A percentile compares a stretch with the other conserved stretches of the same genome.
Evolutionary conservation across 768 basidiomycete genomes (phyloP).

Genomic region (Tubosaeta brunneosetosa): DNA sequence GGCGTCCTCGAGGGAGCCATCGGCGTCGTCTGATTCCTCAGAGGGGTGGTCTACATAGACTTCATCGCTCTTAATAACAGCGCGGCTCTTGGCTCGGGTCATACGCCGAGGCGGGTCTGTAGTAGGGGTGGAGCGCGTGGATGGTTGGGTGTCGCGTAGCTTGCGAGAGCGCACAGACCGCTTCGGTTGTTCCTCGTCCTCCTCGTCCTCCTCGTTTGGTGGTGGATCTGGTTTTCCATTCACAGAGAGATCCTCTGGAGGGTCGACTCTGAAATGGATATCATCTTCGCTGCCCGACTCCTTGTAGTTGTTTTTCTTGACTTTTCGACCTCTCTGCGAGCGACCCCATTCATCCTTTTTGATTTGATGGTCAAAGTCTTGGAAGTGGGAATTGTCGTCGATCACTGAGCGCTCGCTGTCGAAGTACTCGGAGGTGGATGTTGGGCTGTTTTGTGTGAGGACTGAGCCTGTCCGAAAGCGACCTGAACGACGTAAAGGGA

Average conservation of each 20-base stretch:
- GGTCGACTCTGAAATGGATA: constrained; percentile 9
- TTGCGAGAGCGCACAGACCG: constrained; percentile 13
- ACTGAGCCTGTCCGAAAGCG: constrained; percentile 20
- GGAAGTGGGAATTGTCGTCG: constrained; percentile 20
- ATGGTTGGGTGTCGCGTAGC: constrained; percentile 24
- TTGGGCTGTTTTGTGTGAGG: constrained; percentile 20
- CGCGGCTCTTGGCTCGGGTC: constrained; percentile 25
- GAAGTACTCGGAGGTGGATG: constrained; percentile 32
- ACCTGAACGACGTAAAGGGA: constrained; percentile 23
- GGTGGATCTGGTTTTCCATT: constrained; percentile 19
- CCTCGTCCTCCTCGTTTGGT: constrained; percentile 30
- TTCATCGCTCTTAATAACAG: constrained; percentile 43
- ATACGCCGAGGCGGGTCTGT: constrained; percentile 6
- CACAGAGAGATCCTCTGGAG: constrained; percentile 7
- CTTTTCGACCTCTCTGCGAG: constrained; percentile 39
- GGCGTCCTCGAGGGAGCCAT: constrained; percentile 56
- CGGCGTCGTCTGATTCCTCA: constrained; percentile 47
- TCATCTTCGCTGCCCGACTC: constrained; percentile 48
- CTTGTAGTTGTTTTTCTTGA: constrained; percentile 37
- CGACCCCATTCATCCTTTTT: constrained; percentile 14
- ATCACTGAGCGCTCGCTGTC: constrained; percentile 31
- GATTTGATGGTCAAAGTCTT: neutral
- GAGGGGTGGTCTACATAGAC: constrained; percentile 49
- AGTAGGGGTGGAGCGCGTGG: constrained; percentile 6
- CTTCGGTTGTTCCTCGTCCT: constrained; percentile 24